phyloP scores from a whole-genome alignment of 805 yeast genomes.

The Wickerhamiella australiensis region DNA sequence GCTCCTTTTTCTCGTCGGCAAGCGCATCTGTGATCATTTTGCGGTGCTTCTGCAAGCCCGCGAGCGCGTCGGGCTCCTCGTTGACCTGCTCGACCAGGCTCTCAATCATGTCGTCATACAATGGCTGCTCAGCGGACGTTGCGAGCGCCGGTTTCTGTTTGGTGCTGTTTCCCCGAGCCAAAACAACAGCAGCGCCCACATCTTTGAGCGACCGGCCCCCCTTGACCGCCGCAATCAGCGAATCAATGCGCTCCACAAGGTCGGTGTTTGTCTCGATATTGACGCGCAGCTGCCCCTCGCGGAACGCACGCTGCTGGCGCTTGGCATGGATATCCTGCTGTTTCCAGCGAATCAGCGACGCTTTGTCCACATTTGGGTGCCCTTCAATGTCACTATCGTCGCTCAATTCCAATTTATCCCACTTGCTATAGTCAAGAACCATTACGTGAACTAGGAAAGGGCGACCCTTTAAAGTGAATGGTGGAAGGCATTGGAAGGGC shows the following conservation, averaged over 20 bases:
- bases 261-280: slow-evolving; percentile 73
- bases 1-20: slow-evolving; percentile 51
- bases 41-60: slow-evolving; percentile 44
- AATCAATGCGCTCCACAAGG: slow-evolving; percentile 61
- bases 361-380: slow-evolving; percentile 94
- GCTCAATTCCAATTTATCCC: slow-evolving; percentile 93
- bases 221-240: slow-evolving; percentile 37
- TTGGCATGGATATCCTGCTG: slow-evolving; percentile 95
- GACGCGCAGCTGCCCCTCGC: slow-evolving; percentile 60
- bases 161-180: slow-evolving; percentile 21
- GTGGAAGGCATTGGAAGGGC: not conserved
- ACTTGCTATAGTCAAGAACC: slow-evolving; percentile 91
- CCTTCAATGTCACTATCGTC: slow-evolving; percentile 97
- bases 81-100: slow-evolving; percentile 71
- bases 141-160: slow-evolving; percentile 25
- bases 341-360: slow-evolving; percentile 87
- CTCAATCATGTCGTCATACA: slow-evolving; percentile 86
- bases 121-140: slow-evolving; percentile 29
- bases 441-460: no score
- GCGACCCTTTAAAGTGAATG: no score
- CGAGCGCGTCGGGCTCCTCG: slow-evolving; percentile 38
- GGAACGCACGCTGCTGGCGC: slow-evolving; percentile 65
- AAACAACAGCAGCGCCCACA: slow-evolving; percentile 20
- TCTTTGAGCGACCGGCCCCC: slow-evolving; percentile 23
- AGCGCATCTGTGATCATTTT: slow-evolving; percentile 39